A percentile compares a stretch with the other conserved stretches of the same genome.
These are phyloP conservation scores for Alternaria gansuensis DNA, from an alignment of 2,329 filamentous ascomycete species.

Conservation along the genomic window DNA sequence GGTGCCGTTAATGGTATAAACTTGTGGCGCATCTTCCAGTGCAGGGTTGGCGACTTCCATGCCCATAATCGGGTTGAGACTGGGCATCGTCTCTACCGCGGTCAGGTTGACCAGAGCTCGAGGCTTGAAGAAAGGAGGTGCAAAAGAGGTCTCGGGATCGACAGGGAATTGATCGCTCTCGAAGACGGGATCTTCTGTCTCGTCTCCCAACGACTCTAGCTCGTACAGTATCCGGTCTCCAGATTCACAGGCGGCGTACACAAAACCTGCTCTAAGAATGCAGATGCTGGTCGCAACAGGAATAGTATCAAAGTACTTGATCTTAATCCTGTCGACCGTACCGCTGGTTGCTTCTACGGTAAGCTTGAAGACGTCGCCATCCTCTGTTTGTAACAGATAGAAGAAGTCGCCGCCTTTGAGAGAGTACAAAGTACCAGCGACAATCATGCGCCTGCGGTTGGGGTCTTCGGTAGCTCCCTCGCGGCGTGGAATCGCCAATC, in stretches of 20 bases:
- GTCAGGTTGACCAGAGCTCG: conserved; percentile 82
- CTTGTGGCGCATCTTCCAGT: conserved; percentile 93
- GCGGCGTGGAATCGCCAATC: conserved; percentile 86
- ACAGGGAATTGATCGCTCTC: conserved; percentile 82
- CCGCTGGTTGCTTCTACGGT: conserved; percentile 82
- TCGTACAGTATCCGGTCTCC: conserved; percentile 96
- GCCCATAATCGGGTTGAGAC: conserved; percentile 90
- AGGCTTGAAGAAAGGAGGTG: conserved; percentile 85
- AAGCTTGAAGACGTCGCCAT: conserved; percentile 98
- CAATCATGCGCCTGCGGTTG: conserved; percentile 84
- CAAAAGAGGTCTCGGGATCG: conserved; percentile 75
- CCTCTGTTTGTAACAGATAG: conserved; percentile 93
- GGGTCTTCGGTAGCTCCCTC: conserved; percentile 91
- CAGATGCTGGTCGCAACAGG: conserved; percentile 86
- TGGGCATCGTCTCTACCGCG: conserved; percentile 82
- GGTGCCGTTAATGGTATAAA: conserved; percentile 90
- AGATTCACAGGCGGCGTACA: conserved; percentile 90
- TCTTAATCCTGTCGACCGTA: conserved; percentile 77
- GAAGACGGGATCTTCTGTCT: conserved; percentile 89
- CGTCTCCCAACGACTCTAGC: conserved; percentile 95
- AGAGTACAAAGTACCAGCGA: conserved; percentile 96
- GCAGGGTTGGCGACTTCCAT: conserved; percentile 92
- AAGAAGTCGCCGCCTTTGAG: conserved; percentile 92
- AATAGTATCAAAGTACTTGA: conserved; percentile 98
- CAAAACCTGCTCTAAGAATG: conserved; percentile 93